phyloP scores from a whole-genome alignment of 2,329 filamentous ascomycete genomes.

The Botrytis fabae region DNA sequence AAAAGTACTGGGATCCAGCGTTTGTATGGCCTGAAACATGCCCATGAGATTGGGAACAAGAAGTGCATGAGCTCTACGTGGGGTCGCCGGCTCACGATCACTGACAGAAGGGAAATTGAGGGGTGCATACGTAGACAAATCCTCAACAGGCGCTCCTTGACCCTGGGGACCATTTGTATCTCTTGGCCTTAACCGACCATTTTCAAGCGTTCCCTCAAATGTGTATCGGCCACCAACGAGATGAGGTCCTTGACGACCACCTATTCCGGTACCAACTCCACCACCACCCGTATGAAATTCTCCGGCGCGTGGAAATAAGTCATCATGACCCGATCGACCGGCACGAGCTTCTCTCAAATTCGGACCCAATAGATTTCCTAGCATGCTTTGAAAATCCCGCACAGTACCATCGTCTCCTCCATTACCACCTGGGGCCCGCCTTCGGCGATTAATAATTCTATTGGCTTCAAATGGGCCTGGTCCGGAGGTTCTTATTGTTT shows the following conservation, averaged over 20 bases:
- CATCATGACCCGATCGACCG: constrained; percentile 39
- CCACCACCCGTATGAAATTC: constrained; percentile 30
- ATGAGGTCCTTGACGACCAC: constrained; percentile 27
- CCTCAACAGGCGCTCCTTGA: constrained; percentile 47
- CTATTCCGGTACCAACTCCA: constrained; percentile 6
- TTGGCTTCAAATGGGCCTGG: not conserved
- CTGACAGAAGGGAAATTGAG: constrained; percentile 18
- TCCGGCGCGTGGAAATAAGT: constrained; percentile 32
- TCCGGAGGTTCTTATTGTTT: constrained; percentile 33
- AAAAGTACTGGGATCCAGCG: not conserved
- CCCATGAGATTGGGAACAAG: not conserved
- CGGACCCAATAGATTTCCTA: constrained; percentile 47
- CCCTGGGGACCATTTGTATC: constrained; percentile 53
- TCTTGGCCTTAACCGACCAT: constrained; percentile 47
- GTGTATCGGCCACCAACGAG: constrained; percentile 37
- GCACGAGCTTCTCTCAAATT: constrained; percentile 32
- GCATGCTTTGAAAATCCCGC: constrained; percentile 47
- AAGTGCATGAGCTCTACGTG: not conserved
- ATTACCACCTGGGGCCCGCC: constrained; percentile 14
- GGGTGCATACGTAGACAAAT: constrained; percentile 49
- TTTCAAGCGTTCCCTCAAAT: constrained; percentile 36
- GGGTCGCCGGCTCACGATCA: not conserved
- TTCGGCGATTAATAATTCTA: constrained; percentile 11
- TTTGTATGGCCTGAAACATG: not conserved
- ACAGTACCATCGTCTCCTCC: constrained; percentile 34